Evolutionary conservation across 352 stramenopile genomes (phyloP), one percentile per base, ranked within the genome.

Genomic region (Globisporangium nagaii): DNA sequence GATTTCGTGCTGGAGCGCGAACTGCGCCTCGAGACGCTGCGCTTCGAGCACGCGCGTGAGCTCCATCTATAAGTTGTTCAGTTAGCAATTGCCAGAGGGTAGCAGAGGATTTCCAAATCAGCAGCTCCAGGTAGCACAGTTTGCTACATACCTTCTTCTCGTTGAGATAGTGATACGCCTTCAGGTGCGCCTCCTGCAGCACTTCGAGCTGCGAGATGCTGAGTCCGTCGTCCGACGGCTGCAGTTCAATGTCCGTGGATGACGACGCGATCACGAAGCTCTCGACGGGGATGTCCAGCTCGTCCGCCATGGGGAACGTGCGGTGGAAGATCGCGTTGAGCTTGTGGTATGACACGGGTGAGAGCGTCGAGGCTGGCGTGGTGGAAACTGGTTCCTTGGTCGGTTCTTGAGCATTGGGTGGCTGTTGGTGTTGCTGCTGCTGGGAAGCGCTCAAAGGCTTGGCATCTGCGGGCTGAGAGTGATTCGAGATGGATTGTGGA

Each of bases 121-220:
- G 47, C 44, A 39, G 27, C n/a, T n/a, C n/a, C n/a, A n/a, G n/a
- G 19, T 35, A 53, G 25, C 5, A 49, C 4, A 45, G 37, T 8
- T n/a, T 49, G 27, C n/a, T 20, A 47, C 40, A 43, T 66, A 91
- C 83, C 77, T 92, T 91, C 46, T 87, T 84, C 52, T 92, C 84
- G 53, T 76, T 90, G 20, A 94, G 66, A 40, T 84, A 84, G 50
- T 91, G 79, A 40, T 91, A 92, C 15, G 84, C 84, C 28, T 83
- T 70, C 57, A 89, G 72, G 32, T 94, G 82, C n/a, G 81, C 79
- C 54, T 92, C 82, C 36, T 94, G 82, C 5, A 94, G 60, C 1
- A 76, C 69, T 59, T 94, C 84, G 32, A 94, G 65, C 61, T 94
- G 84, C 32, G 84, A 91, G 40, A 93, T 88, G 48, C 84, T 94